Base-by-base conservation (phyloP, 179 eudicot genomes). In the Silene noctiflora region DNA sequence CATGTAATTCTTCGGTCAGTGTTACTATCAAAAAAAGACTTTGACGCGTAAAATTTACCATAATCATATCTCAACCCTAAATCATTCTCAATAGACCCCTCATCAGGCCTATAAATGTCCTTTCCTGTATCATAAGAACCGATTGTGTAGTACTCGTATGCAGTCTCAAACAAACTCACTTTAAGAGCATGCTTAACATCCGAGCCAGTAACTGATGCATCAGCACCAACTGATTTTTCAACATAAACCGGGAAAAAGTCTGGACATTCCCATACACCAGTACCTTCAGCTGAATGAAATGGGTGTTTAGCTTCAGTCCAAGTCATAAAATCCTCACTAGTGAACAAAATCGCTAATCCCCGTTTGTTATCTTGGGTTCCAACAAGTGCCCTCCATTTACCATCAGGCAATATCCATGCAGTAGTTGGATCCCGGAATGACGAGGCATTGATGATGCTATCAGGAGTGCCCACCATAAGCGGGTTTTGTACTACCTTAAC, bases 371-470 rank as follows among this genome's bases (percentile, higher is more conserved):
- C 79, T 6, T 89, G 71, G 16, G 81, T 81, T 21, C 96, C 96
- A 1, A 86, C 86, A 42, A 84, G 20, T 3, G 81, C 76, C 75
- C 87, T 79, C 91, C 89, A 90, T 25, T 81, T 83, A 42, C 89
- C 86, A 25, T 85, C 78, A 5, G 78, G 21, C 69, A 77, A 56
- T 67, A 22, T 60, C 96, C 96, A 90, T 0, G 91, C 96, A 0
- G 96, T 89, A 1, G 93, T 76, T 0, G 96, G 96, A 80, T 91
- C 96, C 5, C 93, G 85, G 51, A 89, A 87, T 13, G 72, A 76
- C 3, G 79, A 80, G 2, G 76, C 71, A 17, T 91, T 84, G 12
- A 87, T 77, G 51, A 22, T 5, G 27, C 24, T 78, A 0, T 59
- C 79, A 0, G 59, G 60, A 19, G 76, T 80, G 0, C 83, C 78